These are phyloP conservation scores for Candolleomyces aberdarensis DNA, from an alignment of 768 basidiomycete genomes.

Conservation along the genomic window DNA sequence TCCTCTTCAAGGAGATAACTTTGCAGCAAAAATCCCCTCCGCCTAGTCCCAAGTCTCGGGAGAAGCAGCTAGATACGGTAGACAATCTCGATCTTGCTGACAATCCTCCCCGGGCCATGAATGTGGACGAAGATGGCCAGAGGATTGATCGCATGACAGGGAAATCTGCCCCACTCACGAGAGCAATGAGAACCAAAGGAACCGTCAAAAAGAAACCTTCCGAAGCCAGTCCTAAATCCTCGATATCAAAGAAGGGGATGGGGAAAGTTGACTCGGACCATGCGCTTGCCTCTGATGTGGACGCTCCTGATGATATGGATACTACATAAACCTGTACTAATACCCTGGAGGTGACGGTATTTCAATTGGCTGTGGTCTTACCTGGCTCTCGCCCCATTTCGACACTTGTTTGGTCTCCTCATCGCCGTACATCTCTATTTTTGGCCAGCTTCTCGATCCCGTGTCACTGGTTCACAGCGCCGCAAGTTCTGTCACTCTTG, in stretches of 20 bases:
- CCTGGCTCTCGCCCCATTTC: too few relatives aligned
- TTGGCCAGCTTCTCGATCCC: too few relatives aligned
- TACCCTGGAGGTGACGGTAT: not conserved
- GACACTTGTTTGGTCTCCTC: too few relatives aligned
- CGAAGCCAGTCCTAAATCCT: not conserved
- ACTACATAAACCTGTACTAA: not conserved
- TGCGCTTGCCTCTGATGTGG: not conserved
- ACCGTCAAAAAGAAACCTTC: conserved; percentile 4
- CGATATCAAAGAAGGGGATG: not conserved
- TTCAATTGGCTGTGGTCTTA: not conserved
- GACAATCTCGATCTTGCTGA: not conserved
- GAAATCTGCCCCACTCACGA: not conserved
- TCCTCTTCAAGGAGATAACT: conserved; percentile 71
- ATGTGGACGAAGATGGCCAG: conserved; percentile 1
- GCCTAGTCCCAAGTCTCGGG: not conserved
- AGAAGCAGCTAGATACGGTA: not conserved
- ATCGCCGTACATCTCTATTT: too few relatives aligned
- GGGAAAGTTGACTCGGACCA: not conserved
- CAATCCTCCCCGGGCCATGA: not conserved
- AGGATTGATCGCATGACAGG: conserved; percentile 11
- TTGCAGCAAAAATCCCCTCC: conserved; percentile 38
- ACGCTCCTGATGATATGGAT: not conserved
- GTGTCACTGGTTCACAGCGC: too few relatives aligned
- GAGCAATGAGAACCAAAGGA: conserved; percentile 3
- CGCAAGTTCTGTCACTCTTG: too few relatives aligned